These are phyloP conservation scores for Globisporangium perplexum DNA, from an alignment of 352 stramenopile species.

Conservation along the genomic window DNA sequence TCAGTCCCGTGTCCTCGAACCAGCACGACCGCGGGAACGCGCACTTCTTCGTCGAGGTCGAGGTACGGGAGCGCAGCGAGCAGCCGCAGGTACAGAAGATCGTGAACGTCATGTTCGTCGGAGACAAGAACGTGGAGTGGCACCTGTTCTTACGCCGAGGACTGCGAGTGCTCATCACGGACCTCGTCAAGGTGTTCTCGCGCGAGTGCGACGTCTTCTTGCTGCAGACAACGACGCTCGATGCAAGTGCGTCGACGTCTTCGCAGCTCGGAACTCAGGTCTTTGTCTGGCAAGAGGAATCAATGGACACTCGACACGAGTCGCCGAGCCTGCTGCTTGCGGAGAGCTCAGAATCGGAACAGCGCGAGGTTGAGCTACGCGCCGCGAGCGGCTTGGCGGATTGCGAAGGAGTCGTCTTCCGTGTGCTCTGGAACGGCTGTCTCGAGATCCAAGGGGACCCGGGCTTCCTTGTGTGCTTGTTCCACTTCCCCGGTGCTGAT, in stretches of 20 bases:
- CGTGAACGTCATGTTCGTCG: conserved; percentile 51
- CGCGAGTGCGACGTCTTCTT: conserved; percentile 56
- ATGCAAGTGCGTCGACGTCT: background rate
- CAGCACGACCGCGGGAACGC: conserved; percentile 26
- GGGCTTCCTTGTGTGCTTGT: conserved; percentile 28
- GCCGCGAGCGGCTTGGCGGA: conserved; percentile 9
- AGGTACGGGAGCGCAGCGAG: conserved; percentile 5
- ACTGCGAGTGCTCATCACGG: conserved; percentile 37
- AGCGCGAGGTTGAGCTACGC: background rate
- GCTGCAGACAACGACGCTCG: conserved; percentile 33
- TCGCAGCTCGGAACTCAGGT: conserved; percentile 16
- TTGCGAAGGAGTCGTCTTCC: conserved; percentile 26
- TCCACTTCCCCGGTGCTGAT: conserved; percentile 28
- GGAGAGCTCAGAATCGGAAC: background rate
- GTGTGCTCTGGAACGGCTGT: conserved; percentile 37
- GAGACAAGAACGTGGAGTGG: conserved; percentile 25
- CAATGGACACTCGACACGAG: background rate
- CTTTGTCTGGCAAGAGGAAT: conserved; percentile 17
- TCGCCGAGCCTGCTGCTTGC: background rate
- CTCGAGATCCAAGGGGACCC: conserved; percentile 23
- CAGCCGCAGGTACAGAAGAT: conserved; percentile 4
- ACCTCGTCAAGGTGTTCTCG: conserved; percentile 62
- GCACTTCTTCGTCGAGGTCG: conserved; percentile 70
- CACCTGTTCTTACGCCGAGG: conserved; percentile 42
- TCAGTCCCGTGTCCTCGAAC: conserved; percentile 49